Base-by-base conservation (phyloP, 345 rosid species). In the Citropsis articulata region DNA sequence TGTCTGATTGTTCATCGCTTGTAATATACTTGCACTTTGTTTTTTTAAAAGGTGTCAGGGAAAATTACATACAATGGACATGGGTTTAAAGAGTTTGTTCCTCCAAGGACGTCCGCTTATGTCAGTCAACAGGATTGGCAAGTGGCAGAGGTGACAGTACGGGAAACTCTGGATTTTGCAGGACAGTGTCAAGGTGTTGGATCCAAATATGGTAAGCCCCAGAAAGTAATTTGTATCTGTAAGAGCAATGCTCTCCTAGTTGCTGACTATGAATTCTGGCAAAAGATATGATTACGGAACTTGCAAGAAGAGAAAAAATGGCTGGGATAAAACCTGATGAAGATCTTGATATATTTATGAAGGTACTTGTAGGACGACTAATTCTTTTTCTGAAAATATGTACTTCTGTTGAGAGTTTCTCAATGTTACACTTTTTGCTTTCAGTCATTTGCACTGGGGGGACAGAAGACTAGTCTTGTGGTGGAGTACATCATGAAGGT, bases 261-360 rank as follows among this genome's bases (percentile, higher is more conserved):
- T 75, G 72, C 81, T 88, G 80, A 87, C 69, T 56, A 36, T 64
- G 53, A 36, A 79, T 64, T 57, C 59, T 64, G 77, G 73, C 69
- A 66, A 74, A 83, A 96, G 99, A 96, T 84, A 96, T 96, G 99
- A 90, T 96, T 62, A 48, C 83, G 87, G 99, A 96, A 83, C 92
- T 96, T 78, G 89, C 97, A 74, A 88, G 99, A 82, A 92, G 98
- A 73, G 99, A 96, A 81, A 96, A 96, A 88, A 78, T 87, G 69
- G 91, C 95, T 27, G 97, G 97, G 76, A 94, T 96, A 76, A 92
- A 92, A 80, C 98, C 99, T 69, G 97, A 96, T 85, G 99, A 91
- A 86, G 99, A 96, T 86, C 99, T 96, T 78, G 99, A 96, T 81
- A 92, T 96, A 79, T 94, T 96, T 83, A 92, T 96, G 97, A 96